A percentile compares a stretch with the other conserved stretches of the same genome.
Evolutionary conservation across 2,329 filamentous ascomycete genomes (phyloP).

Genomic region (Aspergillus fumigatus): DNA sequence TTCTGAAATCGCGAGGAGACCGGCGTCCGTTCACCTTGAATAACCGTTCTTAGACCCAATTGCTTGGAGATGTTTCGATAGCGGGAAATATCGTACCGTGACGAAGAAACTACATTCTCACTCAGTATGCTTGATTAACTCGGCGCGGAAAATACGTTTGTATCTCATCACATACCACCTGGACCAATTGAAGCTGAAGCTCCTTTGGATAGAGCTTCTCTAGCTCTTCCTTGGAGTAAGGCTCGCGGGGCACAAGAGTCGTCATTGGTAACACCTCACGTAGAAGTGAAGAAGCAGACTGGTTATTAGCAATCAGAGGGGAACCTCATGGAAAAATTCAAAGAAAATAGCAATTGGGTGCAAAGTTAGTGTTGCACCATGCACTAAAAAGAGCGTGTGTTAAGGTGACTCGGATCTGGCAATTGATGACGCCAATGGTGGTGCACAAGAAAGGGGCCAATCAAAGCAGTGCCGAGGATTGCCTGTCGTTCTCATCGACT

Average conservation of each 20-base stretch:
- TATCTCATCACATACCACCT: conserved; percentile 55
- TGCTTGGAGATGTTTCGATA: neutral
- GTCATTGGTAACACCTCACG: conserved; percentile 57
- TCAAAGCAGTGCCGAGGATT: neutral
- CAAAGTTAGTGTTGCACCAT: neutral
- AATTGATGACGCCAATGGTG: neutral
- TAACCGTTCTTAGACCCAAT: conserved; percentile 2
- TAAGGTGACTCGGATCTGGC: neutral
- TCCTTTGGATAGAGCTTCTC: conserved; percentile 71
- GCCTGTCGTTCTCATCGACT: neutral
- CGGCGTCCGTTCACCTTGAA: conserved; percentile 67
- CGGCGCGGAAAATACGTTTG: neutral
- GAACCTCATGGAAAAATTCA: neutral
- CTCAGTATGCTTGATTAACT: conserved; percentile 11
- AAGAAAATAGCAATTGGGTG: neutral
- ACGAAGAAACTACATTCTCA: conserved; percentile 54
- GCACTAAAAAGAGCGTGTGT: neutral
- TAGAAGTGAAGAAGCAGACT: neutral
- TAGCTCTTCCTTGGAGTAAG: conserved; percentile 79
- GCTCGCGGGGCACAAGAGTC: conserved; percentile 65
- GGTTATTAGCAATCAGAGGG: neutral
- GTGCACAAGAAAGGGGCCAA: neutral
- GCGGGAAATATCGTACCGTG: conserved; percentile 55
- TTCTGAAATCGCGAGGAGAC: conserved; percentile 86
- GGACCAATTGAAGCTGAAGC: conserved; percentile 81